A percentile compares a stretch with the other conserved stretches of the same genome.
Evolutionary conservation across 176 grass and related monocot species (phyloP).

Genomic region (Oryza australiensis): DNA sequence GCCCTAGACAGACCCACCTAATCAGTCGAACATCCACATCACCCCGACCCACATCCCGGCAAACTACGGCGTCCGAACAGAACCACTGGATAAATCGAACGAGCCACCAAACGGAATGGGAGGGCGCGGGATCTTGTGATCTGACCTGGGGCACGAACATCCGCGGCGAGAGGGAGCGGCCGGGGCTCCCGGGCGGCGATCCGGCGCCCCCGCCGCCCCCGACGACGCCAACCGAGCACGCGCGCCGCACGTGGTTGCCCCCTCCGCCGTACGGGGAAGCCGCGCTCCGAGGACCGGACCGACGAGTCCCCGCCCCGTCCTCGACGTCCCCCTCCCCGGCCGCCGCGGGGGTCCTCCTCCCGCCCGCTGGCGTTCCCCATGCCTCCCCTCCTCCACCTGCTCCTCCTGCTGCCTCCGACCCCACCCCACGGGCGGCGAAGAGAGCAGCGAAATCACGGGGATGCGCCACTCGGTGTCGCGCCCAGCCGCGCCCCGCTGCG

Average conservation of each 20-base stretch:
- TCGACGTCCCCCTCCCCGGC: constrained; percentile 49
- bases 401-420: neutral
- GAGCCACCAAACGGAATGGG: constrained; percentile 26
- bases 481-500: constrained; percentile 3
- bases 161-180: constrained; percentile 84
- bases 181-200: constrained; percentile 73
- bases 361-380: constrained; percentile 93
- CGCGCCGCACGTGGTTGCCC: constrained; percentile 36
- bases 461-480: constrained; percentile 48
- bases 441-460: constrained; percentile 46
- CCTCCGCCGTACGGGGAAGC: constrained; percentile 42
- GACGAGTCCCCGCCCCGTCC: constrained; percentile 57
- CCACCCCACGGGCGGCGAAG: constrained; percentile 34
- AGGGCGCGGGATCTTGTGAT: constrained; percentile 43
- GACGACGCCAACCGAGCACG: constrained; percentile 46
- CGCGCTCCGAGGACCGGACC: constrained; percentile 48
- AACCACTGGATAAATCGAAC: constrained; percentile 16
- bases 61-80: constrained; percentile 26
- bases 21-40: constrained; percentile 22
- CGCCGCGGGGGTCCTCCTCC: constrained; percentile 53
- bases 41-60: constrained; percentile 27
- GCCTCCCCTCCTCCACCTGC: constrained; percentile 19
- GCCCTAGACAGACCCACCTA: constrained; percentile 11
- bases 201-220: constrained; percentile 8
- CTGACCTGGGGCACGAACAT: constrained; percentile 98